Percentiles rank a stretch among this genome's conserved stretches.
These are phyloP conservation scores for Sindora glabra DNA, from an alignment of 306 rosid species.

Conservation along the genomic window DNA sequence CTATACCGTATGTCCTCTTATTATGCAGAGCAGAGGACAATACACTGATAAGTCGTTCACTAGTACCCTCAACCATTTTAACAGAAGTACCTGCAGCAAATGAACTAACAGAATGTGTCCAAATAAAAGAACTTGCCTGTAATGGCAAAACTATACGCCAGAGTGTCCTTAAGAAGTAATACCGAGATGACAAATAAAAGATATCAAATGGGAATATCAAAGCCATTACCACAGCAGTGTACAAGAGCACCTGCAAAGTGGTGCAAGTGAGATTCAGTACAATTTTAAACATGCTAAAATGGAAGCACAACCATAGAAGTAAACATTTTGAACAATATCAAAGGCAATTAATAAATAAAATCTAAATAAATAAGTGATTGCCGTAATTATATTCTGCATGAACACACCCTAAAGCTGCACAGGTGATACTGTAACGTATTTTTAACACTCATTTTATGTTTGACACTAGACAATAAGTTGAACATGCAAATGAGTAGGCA, in stretches of 20 bases:
- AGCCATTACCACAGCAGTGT: conserved; percentile 65
- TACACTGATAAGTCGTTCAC: not conserved
- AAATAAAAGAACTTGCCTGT: conserved; percentile 63
- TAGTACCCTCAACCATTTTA: conserved; percentile 5
- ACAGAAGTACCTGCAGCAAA: not conserved
- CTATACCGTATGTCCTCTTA: not conserved
- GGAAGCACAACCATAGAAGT: conserved; percentile 9
- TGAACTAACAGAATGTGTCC: not conserved
- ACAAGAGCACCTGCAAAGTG: conserved; percentile 83
- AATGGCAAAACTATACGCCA: conserved; percentile 87
- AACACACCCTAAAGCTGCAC: not conserved
- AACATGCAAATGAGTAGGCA: too few relatives aligned
- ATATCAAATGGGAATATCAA: conserved; percentile 92
- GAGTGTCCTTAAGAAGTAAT: conserved; percentile 79
- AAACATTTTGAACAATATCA: not conserved
- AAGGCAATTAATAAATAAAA: not conserved
- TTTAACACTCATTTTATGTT: not conserved
- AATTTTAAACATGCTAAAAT: conserved; percentile 14
- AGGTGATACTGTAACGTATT: not conserved
- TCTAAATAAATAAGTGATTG: not conserved
- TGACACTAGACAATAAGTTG: not conserved
- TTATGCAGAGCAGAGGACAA: conserved; percentile 15
- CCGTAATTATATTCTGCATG: conserved; percentile 2
- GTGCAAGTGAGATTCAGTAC: conserved; percentile 27
- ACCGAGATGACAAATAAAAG: conserved; percentile 86